phyloP scores from a whole-genome alignment of 2,329 filamentous ascomycete genomes.

The Parafenestella ontariensis region DNA sequence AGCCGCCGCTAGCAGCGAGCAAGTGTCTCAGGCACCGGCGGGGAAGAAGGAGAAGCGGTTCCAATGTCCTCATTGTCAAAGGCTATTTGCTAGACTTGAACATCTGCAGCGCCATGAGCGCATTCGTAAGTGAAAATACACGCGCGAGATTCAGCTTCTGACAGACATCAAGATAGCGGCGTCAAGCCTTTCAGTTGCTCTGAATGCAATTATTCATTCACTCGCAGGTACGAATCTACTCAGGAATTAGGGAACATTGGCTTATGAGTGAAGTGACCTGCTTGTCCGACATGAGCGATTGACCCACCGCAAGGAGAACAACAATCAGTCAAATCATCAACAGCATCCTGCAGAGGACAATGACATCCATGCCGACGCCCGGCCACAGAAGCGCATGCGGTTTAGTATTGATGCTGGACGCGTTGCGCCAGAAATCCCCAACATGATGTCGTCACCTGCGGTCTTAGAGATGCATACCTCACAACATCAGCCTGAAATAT shows the following conservation, averaged over 20 bases:
- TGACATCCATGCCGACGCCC: conserved; percentile 21
- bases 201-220: conserved; percentile 52
- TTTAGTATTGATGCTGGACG: conserved; percentile 31
- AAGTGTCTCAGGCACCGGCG: conserved; percentile 17
- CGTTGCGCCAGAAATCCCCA: conserved; percentile 36
- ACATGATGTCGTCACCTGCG: conserved; percentile 33
- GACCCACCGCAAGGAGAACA: conserved; percentile 44
- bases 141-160: conserved; percentile 5
- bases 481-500: conserved; percentile 19
- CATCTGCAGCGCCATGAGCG: conserved; percentile 52
- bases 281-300: conserved; percentile 51
- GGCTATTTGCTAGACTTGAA: conserved; percentile 48
- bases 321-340: conserved; percentile 15
- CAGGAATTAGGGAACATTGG: not conserved
- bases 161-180: conserved; percentile 43
- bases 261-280: conserved; percentile 44
- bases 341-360: conserved; percentile 8
- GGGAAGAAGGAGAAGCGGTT: conserved; percentile 48
- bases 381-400: conserved; percentile 36
- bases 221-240: conserved; percentile 45
- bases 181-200: conserved; percentile 51
- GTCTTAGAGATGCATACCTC: conserved; percentile 27
- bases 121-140: conserved; percentile 39
- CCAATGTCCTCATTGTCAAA: conserved; percentile 41
- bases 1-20: conserved; percentile 21